These are phyloP conservation scores for Venturiaceae sp. DNA, from an alignment of 2,329 filamentous ascomycete genomes.

Conservation along the genomic window DNA sequence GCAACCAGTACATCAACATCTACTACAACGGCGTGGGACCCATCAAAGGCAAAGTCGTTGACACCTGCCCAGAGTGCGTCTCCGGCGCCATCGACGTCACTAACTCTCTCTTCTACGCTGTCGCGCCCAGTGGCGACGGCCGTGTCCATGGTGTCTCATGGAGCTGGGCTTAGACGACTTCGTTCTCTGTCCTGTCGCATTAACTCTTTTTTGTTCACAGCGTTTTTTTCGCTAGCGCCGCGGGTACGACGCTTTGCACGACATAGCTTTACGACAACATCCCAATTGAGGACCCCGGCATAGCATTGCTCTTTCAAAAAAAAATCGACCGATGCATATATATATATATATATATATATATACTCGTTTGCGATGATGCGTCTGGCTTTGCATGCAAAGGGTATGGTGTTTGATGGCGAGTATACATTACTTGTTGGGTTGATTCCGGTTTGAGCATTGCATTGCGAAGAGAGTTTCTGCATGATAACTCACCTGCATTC, in stretches of 20 bases:
- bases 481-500: too few species aligned
- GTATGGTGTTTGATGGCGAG: background rate
- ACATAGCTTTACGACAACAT: background rate
- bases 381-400: background rate
- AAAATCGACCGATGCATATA: background rate
- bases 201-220: background rate
- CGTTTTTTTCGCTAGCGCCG: background rate
- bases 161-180: constrained; percentile 8
- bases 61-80: constrained; percentile 10
- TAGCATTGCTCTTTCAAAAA: background rate
- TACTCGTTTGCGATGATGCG: background rate
- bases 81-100: constrained; percentile 8
- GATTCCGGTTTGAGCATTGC: too few species aligned
- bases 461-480: too few species aligned
- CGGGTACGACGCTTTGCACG: background rate
- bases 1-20: constrained; percentile 13
- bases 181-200: background rate
- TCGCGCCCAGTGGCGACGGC: constrained; percentile 11
- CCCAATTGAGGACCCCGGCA: background rate
- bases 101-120: constrained; percentile 7
- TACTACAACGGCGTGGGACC: constrained; percentile 3
- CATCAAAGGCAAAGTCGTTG: constrained; percentile 4
- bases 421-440: background rate
- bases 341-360: background rate
- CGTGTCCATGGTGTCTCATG: constrained; percentile 10